Evolutionary conservation across 2,329 filamentous ascomycete genomes (phyloP).

Genomic region (Neopestalotiopsis clavispora): DNA sequence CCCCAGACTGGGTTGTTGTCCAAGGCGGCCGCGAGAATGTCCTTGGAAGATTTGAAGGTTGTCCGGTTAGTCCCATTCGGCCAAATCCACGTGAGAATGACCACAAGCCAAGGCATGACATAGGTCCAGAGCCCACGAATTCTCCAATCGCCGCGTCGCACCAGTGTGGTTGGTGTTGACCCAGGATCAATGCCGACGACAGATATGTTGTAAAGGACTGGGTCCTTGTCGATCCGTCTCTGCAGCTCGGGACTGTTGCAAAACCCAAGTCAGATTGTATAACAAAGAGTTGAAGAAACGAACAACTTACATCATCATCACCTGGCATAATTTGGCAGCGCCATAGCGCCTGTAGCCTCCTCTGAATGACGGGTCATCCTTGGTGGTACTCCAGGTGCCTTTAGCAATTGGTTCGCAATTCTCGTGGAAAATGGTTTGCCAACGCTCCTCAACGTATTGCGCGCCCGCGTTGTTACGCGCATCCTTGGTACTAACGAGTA

Average conservation of each 20-base stretch:
- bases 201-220: constrained; percentile 31
- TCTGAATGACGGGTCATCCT: constrained; percentile 25
- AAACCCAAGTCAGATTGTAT: neutral
- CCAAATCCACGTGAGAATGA: constrained; percentile 20
- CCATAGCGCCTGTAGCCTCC: constrained; percentile 37
- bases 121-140: neutral
- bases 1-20: constrained; percentile 27
- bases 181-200: constrained; percentile 41
- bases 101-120: constrained; percentile 4
- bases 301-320: constrained; percentile 33
- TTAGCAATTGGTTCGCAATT: constrained; percentile 28
- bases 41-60: constrained; percentile 31
- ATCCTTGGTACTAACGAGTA: neutral
- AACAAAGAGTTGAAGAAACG: neutral
- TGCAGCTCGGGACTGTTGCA: constrained; percentile 33
- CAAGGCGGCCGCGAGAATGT: constrained; percentile 32
- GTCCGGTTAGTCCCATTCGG: constrained; percentile 34
- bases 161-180: constrained; percentile 30
- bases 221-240: constrained; percentile 32
- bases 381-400: constrained; percentile 30
- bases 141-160: neutral
- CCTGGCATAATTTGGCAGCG: constrained; percentile 36
- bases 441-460: constrained; percentile 28
- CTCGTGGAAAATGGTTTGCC: constrained; percentile 30
- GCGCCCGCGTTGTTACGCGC: constrained; percentile 10